Base-by-base conservation (phyloP, 805 yeast species). In the Candida ortonii region DNA sequence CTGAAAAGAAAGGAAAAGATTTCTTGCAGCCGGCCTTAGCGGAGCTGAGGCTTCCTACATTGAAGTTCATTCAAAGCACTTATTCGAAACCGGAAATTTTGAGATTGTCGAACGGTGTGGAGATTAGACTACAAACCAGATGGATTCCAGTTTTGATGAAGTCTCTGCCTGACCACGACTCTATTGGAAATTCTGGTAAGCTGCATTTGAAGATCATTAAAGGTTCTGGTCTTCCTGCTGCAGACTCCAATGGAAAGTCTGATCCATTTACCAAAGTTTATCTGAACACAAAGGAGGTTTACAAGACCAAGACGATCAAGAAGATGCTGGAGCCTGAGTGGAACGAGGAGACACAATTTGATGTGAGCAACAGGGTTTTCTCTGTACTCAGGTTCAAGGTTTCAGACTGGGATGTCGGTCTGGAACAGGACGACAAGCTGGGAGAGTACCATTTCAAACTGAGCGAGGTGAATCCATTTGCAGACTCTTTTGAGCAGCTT, bases 391-490 rank as follows among this genome's bases (percentile, higher is more conserved):
- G 64, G 37, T 67, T 85, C 36, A 73, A 69, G 37, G 76, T 84
- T 11, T 70, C 55, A 53, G 99, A 93, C 57, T 90, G 97, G 96
- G 99, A 93, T 61, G 76, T 90, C 45, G 96, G 96, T 47, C 79
- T 86, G 28, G 87, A 80, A 39, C 76, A 74, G 41, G 90, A 93
- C 60, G 99, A 93, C 59, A 66, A 69, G 44, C 68, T 93, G 36
- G 95, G 97, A 37, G 67, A 65, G 20, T 84, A 78, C 7, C 48
- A 53, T 15, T 55, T 88, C 36, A 70, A 74, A 8, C 62, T 90
- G 38, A 57, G 73, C 0, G 74, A 76, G 10, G 64, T 89, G 13
- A 77, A 78, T 44, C 84, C 88, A 4, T 67, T 71, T 34, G 51
- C 61, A 5, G 64, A 66, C 18, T 42, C 46, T 13, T 71, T 73